Evolutionary conservation across 371 early-diverging fungal species (phyloP), one percentile per base, ranked within the genome.

Genomic region (Coemansia sp.): DNA sequence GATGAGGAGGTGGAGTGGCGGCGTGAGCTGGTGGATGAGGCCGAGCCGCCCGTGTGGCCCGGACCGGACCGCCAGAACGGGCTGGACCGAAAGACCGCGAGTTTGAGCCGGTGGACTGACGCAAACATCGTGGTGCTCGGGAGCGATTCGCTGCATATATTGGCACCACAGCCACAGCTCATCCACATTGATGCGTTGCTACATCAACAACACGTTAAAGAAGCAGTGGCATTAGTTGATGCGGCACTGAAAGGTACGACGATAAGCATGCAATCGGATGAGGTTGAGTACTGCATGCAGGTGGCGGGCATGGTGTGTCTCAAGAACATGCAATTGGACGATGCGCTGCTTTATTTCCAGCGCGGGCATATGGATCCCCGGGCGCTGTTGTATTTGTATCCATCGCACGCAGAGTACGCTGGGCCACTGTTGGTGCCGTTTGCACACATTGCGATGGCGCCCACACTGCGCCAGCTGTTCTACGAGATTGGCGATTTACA

Each of bases 311-410:
- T 66, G 29, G 63, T 57, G 39, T 71, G 63, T 34, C 39, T 80
- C 8, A 59, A 61, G 31, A 60, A 55, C 29, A 53, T 71, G 58
- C 61, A 80, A 22, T 48, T 77, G 16, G 80, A 80, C 47, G 80
- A 80, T 14, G 77, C 80, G 7, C 67, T 76, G 47, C 69, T 66
- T 34, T 56, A 71, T 54, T 77, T 80, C 7, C 61, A 67, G 7
- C 71, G 69, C 16, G 80, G 80, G 3, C 13, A 11, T 4, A 27
- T 80, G 16, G 80, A 80, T 37, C 80, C 80, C 3, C 71, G 80
- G 1, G 71, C 64, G 24, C 40, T 80, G 42, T 29, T 80, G 42
- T 60, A 80, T 16, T 37, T 80, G 60, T 80, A 60, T 48, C 65
- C 73, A 3, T 72, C 71, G 18, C 18, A 62, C 27, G 37, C 56